phyloP scores from a whole-genome alignment of 2,329 filamentous ascomycete genomes.

The Phaeophleospora eucalypticola region DNA sequence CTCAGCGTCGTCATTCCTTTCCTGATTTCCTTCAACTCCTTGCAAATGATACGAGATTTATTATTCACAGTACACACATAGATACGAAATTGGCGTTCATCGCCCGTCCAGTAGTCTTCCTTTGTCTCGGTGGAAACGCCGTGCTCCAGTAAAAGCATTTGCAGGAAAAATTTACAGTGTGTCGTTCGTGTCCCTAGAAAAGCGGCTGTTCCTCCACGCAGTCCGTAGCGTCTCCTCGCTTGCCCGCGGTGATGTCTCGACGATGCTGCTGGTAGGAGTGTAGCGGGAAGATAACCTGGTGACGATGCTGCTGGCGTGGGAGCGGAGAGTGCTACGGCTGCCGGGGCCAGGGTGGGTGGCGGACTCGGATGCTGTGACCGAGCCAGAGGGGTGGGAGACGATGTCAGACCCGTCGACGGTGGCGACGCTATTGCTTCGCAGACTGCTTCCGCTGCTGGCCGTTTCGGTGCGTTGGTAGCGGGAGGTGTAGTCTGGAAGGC shows the following conservation, averaged over 20 bases:
- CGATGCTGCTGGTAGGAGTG: conserved; percentile 40
- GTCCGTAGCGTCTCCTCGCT: conserved; percentile 39
- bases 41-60: too few relatives aligned
- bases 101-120: too few relatives aligned
- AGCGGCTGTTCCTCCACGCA: conserved; percentile 3
- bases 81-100: too few relatives aligned
- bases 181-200: not conserved
- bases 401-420: not conserved
- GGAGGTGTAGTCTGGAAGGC: conserved; percentile 45
- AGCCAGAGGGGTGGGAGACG: conserved; percentile 8
- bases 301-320: conserved; percentile 18
- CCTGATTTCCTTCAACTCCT: not conserved
- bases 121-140: too few relatives aligned
- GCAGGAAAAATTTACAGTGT: not conserved
- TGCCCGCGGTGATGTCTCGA: conserved; percentile 38
- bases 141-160: too few relatives aligned
- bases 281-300: conserved; percentile 22
- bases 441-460: conserved; percentile 25
- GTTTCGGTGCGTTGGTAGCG: conserved; percentile 26
- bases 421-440: conserved; percentile 6
- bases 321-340: conserved; percentile 12
- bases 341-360: conserved; percentile 4
- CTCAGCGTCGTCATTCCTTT: not conserved
- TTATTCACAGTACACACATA: too few relatives aligned
- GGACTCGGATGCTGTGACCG: not conserved